Percentiles rank a stretch among this genome's conserved stretches.
Evolutionary conservation across 176 grass and related monocot species (phyloP).

Genomic region (Triticum timopheevii): DNA sequence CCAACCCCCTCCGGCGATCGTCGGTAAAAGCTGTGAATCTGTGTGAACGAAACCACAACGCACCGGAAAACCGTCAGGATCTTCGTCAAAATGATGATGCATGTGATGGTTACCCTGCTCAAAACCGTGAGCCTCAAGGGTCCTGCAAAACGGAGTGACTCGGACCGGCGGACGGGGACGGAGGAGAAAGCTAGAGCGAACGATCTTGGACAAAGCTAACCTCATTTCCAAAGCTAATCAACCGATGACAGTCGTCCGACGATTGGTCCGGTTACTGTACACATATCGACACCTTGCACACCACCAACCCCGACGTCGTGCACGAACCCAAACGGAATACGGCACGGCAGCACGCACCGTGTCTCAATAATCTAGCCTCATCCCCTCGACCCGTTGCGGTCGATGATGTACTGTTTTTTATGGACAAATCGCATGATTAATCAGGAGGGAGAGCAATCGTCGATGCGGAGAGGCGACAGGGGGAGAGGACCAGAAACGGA

Average conservation of each 20-base stretch:
- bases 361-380: background rate
- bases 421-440: background rate
- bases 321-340: background rate
- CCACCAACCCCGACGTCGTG: constrained; percentile 33
- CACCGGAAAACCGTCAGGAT: background rate
- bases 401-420: background rate
- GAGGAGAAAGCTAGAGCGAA: background rate
- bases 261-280: background rate
- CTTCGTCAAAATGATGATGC: constrained; percentile 32
- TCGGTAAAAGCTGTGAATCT: background rate
- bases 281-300: background rate
- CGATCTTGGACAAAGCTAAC: background rate
- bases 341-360: background rate
- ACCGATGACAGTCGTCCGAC: background rate
- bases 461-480: background rate
- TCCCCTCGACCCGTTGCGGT: background rate
- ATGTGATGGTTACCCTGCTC: constrained; percentile 25
- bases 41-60: background rate
- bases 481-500: constrained; percentile 20
- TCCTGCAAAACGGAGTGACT: background rate
- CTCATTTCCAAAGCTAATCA: background rate
- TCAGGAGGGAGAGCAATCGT: background rate
- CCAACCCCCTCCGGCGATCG: background rate
- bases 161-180: background rate
- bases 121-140: constrained; percentile 48